phyloP scores from a whole-genome alignment of 768 basidiomycete species.

The Jaapia argillacea region DNA sequence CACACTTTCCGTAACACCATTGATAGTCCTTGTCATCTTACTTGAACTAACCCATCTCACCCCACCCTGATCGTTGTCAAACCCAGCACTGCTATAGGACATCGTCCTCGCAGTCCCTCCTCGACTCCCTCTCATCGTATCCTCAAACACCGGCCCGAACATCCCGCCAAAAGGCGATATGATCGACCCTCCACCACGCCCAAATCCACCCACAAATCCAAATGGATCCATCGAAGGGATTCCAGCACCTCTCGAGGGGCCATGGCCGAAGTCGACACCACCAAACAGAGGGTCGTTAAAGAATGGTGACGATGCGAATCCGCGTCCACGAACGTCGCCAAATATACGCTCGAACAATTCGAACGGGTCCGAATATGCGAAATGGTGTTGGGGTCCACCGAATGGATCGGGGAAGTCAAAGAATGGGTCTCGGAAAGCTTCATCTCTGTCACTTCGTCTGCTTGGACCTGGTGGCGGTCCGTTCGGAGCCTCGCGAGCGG shows the following conservation, averaged over 20 bases:
- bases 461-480: conserved; percentile 4
- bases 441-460: too few species aligned
- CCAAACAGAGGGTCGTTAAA: conserved; percentile 22
- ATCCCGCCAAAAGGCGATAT: conserved; percentile 1
- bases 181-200: not conserved
- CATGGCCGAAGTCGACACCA: not conserved
- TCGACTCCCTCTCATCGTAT: not conserved
- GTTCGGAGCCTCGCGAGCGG: conserved; percentile 2
- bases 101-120: conserved; percentile 4
- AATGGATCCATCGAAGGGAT: conserved; percentile 12
- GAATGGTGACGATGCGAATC: conserved; percentile 8
- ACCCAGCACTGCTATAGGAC: conserved; percentile 17
- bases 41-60: conserved; percentile 38
- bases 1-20: conserved; percentile 56
- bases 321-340: conserved; percentile 28
- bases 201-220: not conserved
- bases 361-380: conserved; percentile 67
- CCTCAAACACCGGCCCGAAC: conserved; percentile 2
- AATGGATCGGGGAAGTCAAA: conserved; percentile 21
- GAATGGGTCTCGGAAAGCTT: conserved; percentile 28
- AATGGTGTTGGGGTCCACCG: conserved; percentile 14
- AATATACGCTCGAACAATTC: conserved; percentile 66
- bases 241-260: conserved; percentile 7
- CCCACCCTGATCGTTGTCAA: conserved; percentile 26
- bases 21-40: conserved; percentile 43